Evolutionary conservation across 345 rosid species (phyloP), one percentile per base, ranked within the genome.

Genomic region (Gossypium rotundifolium): DNA sequence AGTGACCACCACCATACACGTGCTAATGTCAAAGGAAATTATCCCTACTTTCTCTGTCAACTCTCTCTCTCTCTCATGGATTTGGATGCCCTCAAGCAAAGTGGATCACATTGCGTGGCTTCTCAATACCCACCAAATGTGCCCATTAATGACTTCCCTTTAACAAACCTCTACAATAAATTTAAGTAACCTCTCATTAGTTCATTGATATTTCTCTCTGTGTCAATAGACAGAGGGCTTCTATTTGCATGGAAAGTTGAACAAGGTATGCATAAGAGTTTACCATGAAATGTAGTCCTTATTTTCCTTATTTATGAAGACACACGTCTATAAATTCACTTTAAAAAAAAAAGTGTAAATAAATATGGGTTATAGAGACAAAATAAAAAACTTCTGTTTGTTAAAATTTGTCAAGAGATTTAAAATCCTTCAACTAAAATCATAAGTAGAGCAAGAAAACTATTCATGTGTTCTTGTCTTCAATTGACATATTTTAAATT

Each of bases 241-340:
- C 57, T 48, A 67, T 67, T 67, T 46, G 57, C 57, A 23, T 67
- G 71, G 42, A 48, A 23, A 67, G 59, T 52, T 3, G 74, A 71
- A 71, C 74, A 71, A 20, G 64, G 46, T 52, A 51, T 52, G 16
- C 29, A 2, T 20, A 22, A 48, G 42, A 71, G 63, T 38, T 57
- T 54, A 18, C 25, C 10, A 54, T 54, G 11, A 54, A 54, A 54
- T 54, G 4, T 9, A 17, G 59, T 54, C 23, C 20, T 54, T 18
- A 54, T 54, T 33, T 33, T n/a, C 23, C 59, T 67, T 46, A 57
- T 10, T 18, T 57, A 18, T 22, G 27, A 57, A 25, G 10, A 9
- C 25, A 18, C 27, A 57, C 61, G 57, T 17, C n/a, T 6, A 52
- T 17, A 7, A 4, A 33, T 17, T 17, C 57, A 52, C 57, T 52